Evolutionary conservation across 305 asterid species (phyloP), one percentile per base, ranked within the genome.

Genomic region (Rubia balearica): DNA sequence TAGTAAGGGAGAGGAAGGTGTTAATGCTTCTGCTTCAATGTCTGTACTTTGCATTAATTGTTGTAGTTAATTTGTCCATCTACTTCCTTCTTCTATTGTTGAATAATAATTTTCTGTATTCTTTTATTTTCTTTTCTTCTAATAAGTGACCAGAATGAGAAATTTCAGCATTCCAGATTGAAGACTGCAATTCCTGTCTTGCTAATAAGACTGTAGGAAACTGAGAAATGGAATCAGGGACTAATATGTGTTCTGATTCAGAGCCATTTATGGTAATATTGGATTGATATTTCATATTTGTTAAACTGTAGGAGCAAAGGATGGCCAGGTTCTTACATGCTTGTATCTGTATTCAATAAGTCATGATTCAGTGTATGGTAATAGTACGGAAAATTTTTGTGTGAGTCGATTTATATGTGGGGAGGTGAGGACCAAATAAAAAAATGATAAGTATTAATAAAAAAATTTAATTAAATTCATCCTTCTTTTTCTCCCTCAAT

Each of bases 41-140:
- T 63, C 74, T 82, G 81, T 76, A 64, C 63, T 42, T 38, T 73
- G 81, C 76, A 85, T 86, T 86, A 75, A 86, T 82, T 83, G 81
- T 75, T 69, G 80, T 72, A 80, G 75, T 82, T 79, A 81, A 72
- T 76, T 45, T 78, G 43, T 73, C 78, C 77, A 78, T 81, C 79
- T 79, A 74, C 87, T 82, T 64, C 67, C 61, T 61, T 55, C 62
- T 71, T 73, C 49, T n/a, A 19, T 24, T 17, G 3, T 36, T 36
- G 30, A 36, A 62, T 53, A 36, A 62, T 30, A 6, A 40, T 63
- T 62, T 16, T 5, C 33, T 10, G 19, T 13, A 43, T 33, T 16
- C 67, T 13, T 36, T 17, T 36, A 0, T 16, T 36, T 65, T n/a
- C 40, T 65, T 59, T 65, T n/a, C 40, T 65, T 59, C 61, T 48